phyloP scores from a whole-genome alignment of 78 protist genomes.

The Emiliania huxleyi region DNA sequence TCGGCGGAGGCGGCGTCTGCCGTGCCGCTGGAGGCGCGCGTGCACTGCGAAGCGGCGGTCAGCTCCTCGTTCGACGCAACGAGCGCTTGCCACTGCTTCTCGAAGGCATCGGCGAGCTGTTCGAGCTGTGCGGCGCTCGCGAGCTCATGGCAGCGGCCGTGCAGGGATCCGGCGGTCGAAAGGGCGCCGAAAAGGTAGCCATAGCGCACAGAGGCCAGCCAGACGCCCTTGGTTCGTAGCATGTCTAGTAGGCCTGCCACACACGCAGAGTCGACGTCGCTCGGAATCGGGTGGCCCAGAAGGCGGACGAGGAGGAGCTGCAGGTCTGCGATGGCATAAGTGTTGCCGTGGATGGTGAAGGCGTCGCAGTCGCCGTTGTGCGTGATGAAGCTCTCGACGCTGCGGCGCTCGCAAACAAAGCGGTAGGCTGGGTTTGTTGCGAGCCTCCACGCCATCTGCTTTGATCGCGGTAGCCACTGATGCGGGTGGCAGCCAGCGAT shows the following conservation, averaged over 20 bases:
- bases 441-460: background rate
- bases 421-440: background rate
- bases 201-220: slow-evolving; percentile 6
- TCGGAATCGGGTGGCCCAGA: background rate
- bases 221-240: slow-evolving; percentile 32
- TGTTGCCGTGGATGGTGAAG: background rate
- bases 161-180: background rate
- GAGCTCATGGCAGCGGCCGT: background rate
- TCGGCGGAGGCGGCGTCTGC: background rate
- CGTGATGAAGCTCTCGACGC: slow-evolving; percentile 32
- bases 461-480: background rate
- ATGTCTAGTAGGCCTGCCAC: slow-evolving; percentile 33
- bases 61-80: background rate
- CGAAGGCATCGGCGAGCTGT: background rate
- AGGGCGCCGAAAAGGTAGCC: slow-evolving; percentile 22
- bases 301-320: background rate
- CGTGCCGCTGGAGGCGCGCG: background rate
- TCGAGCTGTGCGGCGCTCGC: background rate
- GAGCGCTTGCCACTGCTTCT: background rate
- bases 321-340: background rate
- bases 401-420: background rate
- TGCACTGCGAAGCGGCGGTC: background rate
- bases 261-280: slow-evolving; percentile 15
- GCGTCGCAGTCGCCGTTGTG: slow-evolving; percentile 52
- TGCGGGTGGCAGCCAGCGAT: slow-evolving; percentile 36